A percentile compares a stretch with the other conserved stretches of the same genome.
These are phyloP conservation scores for Oryza coarctata DNA, from an alignment of 176 grass and related monocot species.

Conservation along the genomic window DNA sequence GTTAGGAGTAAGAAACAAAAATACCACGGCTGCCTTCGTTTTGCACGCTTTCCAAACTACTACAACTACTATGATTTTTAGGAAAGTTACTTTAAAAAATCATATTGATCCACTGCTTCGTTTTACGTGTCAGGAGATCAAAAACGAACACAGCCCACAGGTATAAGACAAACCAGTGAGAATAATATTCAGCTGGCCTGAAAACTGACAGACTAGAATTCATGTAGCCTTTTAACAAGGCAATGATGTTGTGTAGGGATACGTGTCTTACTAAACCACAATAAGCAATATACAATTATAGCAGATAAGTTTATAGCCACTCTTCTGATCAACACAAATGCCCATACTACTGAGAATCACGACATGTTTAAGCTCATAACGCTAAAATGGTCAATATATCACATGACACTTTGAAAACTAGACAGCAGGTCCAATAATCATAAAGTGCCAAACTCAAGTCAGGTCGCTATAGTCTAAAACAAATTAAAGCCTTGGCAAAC, in stretches of 20 bases:
- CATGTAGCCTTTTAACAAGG: not conserved
- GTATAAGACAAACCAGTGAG: not conserved
- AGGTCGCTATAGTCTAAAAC: not conserved
- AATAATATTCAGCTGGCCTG: not conserved
- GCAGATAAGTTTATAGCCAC: not conserved
- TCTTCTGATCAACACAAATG: not conserved
- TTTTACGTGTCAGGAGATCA: too few relatives aligned
- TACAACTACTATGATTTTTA: too few relatives aligned
- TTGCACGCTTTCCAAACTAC: too few relatives aligned
- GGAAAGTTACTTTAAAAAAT: too few relatives aligned
- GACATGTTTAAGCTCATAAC: not conserved
- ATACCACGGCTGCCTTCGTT: too few relatives aligned
- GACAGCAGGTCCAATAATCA: not conserved
- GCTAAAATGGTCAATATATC: not conserved
- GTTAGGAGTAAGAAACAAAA: not conserved
- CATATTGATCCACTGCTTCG: too few relatives aligned
- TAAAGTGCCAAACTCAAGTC: not conserved
- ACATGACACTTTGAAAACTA: not conserved
- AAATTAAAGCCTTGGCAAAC: not conserved
- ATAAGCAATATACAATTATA: not conserved
- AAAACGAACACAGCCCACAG: too few relatives aligned
- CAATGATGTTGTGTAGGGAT: not conserved
- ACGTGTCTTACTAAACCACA: not conserved
- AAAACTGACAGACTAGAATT: not conserved
- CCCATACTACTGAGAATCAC: not conserved